Evolutionary conservation across 257 asterid species (phyloP), one percentile per base, ranked within the genome.

Genomic region (Linderniella brevidens): DNA sequence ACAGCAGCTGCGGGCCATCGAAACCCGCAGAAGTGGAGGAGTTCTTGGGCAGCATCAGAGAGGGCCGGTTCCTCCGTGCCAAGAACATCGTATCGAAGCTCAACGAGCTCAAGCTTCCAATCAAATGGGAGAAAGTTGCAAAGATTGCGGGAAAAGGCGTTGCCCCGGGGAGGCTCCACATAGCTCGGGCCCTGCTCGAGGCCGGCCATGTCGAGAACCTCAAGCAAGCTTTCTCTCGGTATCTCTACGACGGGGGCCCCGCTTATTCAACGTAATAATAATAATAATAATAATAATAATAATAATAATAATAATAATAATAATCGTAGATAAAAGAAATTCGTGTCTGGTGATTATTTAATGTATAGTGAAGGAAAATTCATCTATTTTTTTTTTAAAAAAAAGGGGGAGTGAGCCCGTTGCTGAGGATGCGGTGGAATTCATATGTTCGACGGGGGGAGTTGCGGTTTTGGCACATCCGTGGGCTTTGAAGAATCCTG

Each of bases 111-210:
- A 77, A 81, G 66, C 18, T 85, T 71, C 96, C 96, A 12, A 59
- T 85, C 55, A 79, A 77, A 64, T 90, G 93, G 93, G 96, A 90
- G 57, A 72, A 49, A 16, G 83, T 90, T 41, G 62, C 80, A 48
- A 85, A 62, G 65, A 82, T 90, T 65, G 96, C 96, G 13, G 99
- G 99, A 45, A 68, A 82, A 46, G 99, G 81, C 20, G 93, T 79
- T 52, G 99, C 99, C 52, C 99, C 96, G 0, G 96, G 96, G 54
- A 69, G 96, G 69, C 74, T 90, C 62, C 99, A 90, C 53, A 74
- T 90, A 29, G 99, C 99, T 14, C 96, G 96, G 57, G 99, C 99
- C 55, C 62, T 90, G 85, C 88, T 85, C 40, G 99, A 82, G 71
- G 96, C 94, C 18, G 99, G 99, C 49, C 92, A 77, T 47, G 94